Conservation (phyloP, 371 early-diverging fungal species). For the Mucor velutinosus region DNA sequence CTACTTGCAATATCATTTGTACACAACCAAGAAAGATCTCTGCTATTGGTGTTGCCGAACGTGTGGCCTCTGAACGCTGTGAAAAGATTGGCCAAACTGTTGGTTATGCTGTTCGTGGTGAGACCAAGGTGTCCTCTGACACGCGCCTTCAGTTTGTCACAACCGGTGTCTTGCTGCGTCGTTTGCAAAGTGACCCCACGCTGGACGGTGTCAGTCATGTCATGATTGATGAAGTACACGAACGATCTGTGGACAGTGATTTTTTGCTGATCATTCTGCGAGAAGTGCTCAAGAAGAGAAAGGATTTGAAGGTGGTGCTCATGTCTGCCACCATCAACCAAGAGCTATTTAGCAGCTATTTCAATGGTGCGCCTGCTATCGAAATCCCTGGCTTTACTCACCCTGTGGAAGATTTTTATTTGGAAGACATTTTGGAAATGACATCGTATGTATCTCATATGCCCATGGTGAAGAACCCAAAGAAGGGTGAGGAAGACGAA, state of each 20-base stretch:
- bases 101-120: conserved; percentile 66
- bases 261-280: conserved; percentile 63
- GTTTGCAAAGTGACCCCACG: conserved; percentile 70
- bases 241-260: conserved; percentile 72
- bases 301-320: conserved; percentile 62
- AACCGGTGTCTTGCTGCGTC: conserved; percentile 81
- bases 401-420: conserved; percentile 73
- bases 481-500: conserved; percentile 37
- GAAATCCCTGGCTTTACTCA: conserved; percentile 81
- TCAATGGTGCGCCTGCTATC: conserved; percentile 65
- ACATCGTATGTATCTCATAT: conserved; percentile 47
- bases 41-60: conserved; percentile 84
- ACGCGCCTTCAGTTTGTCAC: conserved; percentile 85
- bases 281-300: conserved; percentile 53
- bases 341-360: conserved; percentile 62
- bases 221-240: conserved; percentile 85
- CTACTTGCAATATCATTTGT: conserved; percentile 75
- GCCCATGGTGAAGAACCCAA: conserved; percentile 34
- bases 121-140: conserved; percentile 57
- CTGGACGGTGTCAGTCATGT: conserved; percentile 68
- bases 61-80: conserved; percentile 74
- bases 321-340: conserved; percentile 86
- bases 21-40: conserved; percentile 96
- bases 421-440: conserved; percentile 61
- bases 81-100: conserved; percentile 56